These are phyloP conservation scores for Mortierella sp. DNA, from an alignment of 371 early-diverging fungal genomes.

Conservation along the genomic window DNA sequence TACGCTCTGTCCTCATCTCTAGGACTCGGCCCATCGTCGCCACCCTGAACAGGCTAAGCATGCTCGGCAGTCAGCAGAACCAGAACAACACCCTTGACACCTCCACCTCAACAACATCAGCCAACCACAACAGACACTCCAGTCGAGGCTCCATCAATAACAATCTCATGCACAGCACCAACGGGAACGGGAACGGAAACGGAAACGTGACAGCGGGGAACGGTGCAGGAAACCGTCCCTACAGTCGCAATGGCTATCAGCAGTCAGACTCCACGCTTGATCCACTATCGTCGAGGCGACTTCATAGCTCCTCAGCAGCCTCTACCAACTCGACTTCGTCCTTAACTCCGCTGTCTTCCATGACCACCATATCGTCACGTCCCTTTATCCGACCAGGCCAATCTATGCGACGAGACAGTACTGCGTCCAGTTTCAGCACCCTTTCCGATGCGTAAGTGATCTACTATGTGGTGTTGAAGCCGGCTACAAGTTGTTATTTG, in stretches of 20 bases:
- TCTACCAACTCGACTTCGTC: constrained; percentile 17
- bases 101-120: neutral
- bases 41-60: constrained; percentile 3
- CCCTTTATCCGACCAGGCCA: constrained; percentile 34
- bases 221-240: constrained; percentile 26
- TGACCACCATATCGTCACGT: constrained; percentile 19
- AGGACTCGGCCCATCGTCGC: neutral
- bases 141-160: constrained; percentile 13
- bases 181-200: neutral
- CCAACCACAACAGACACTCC: constrained; percentile 5
- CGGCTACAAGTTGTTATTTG: neutral
- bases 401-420: constrained; percentile 63
- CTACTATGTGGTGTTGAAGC: neutral
- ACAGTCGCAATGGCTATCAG: constrained; percentile 43
- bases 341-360: constrained; percentile 25
- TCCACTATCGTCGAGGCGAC: constrained; percentile 21
- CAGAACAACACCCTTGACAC: constrained; percentile 1
- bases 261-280: constrained; percentile 24
- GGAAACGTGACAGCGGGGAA: neutral
- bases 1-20: constrained; percentile 6
- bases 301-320: constrained; percentile 19
- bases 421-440: constrained; percentile 71
- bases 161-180: constrained; percentile 8
- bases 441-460: constrained; percentile 66
- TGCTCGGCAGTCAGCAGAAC: constrained; percentile 33